Evolutionary conservation across 2,329 filamentous ascomycete genomes (phyloP).

Genomic region (Sphaerulina populicola): DNA sequence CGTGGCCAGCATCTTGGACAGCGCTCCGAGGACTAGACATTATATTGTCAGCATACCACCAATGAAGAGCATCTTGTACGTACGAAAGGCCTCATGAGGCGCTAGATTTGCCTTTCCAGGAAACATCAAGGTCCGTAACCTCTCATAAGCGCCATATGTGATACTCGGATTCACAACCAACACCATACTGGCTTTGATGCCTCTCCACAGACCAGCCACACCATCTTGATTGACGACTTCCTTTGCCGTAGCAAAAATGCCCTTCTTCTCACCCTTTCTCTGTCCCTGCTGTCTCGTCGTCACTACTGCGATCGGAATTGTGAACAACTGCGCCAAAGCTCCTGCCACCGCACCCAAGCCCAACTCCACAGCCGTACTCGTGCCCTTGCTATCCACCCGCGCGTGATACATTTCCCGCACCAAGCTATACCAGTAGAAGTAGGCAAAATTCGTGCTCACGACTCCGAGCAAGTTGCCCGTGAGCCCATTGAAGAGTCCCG

Average conservation of each 20-base stretch:
- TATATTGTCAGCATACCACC: slow-evolving; percentile 31
- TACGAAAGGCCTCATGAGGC: slow-evolving; percentile 85
- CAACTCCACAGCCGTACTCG: slow-evolving; percentile 74
- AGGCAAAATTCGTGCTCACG: slow-evolving; percentile 95
- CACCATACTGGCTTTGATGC: slow-evolving; percentile 89
- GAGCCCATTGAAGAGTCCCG: slow-evolving; percentile 83
- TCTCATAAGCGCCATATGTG: slow-evolving; percentile 94
- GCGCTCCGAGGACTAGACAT: slow-evolving; percentile 64
- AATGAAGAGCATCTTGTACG: slow-evolving; percentile 36
- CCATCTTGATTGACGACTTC: slow-evolving; percentile 91
- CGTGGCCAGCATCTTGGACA: slow-evolving; percentile 88
- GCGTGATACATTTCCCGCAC: slow-evolving; percentile 71
- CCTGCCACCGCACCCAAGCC: slow-evolving; percentile 78
- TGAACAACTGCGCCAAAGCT: slow-evolving; percentile 87
- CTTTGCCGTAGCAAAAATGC: slow-evolving; percentile 73
- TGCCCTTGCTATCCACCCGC: slow-evolving; percentile 37
- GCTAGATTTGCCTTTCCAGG: slow-evolving; percentile 66
- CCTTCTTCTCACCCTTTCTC: slow-evolving; percentile 71
- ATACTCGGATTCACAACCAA: slow-evolving; percentile 94
- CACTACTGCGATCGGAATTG: slow-evolving; percentile 89
- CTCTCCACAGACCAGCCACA: slow-evolving; percentile 81
- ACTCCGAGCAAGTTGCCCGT: slow-evolving; percentile 80
- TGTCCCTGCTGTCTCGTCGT: slow-evolving; percentile 96
- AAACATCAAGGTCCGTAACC: slow-evolving; percentile 68
- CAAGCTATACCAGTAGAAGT: slow-evolving; percentile 97